Conservation (phyloP, 1,284 basidiomycete genomes). For the Sporisorium scitamineum region DNA sequence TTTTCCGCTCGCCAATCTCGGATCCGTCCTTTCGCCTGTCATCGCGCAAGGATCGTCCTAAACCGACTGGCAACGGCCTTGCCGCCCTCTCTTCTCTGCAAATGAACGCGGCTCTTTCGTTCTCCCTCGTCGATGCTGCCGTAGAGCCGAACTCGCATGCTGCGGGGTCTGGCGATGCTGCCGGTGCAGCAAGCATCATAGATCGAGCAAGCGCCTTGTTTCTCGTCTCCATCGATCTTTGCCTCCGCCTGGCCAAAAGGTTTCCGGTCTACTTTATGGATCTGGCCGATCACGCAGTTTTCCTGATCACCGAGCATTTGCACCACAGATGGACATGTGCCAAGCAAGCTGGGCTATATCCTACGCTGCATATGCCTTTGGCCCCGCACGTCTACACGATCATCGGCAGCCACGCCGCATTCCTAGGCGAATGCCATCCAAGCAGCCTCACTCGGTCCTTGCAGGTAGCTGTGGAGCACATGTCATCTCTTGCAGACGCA, state of each 20-base stretch:
- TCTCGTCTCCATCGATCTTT: constrained; percentile 25
- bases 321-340: constrained; percentile 38
- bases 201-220: constrained; percentile 32
- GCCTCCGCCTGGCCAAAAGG: constrained; percentile 24
- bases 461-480: constrained; percentile 31
- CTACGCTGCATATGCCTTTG: constrained; percentile 15
- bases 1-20: constrained; percentile 17
- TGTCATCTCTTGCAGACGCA: constrained; percentile 22
- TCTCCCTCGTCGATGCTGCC: constrained; percentile 1
- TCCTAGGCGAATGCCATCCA: constrained; percentile 16
- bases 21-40: constrained; percentile 30
- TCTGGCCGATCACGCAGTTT: constrained; percentile 31
- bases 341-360: constrained; percentile 19
- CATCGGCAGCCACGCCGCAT: constrained; percentile 14
- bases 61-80: constrained; percentile 29
- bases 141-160: not conserved
- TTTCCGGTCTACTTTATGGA: constrained; percentile 27
- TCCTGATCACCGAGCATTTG: constrained; percentile 29
- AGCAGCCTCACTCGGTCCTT: constrained; percentile 12
- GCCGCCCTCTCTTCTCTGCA: constrained; percentile 22
- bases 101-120: constrained; percentile 16
- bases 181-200: not conserved
- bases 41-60: constrained; percentile 38
- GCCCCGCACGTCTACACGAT: constrained; percentile 19
- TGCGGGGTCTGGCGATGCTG: not conserved